Evolutionary conservation across 305 asterid species (phyloP).

Genomic region (Coffea humblotiana): DNA sequence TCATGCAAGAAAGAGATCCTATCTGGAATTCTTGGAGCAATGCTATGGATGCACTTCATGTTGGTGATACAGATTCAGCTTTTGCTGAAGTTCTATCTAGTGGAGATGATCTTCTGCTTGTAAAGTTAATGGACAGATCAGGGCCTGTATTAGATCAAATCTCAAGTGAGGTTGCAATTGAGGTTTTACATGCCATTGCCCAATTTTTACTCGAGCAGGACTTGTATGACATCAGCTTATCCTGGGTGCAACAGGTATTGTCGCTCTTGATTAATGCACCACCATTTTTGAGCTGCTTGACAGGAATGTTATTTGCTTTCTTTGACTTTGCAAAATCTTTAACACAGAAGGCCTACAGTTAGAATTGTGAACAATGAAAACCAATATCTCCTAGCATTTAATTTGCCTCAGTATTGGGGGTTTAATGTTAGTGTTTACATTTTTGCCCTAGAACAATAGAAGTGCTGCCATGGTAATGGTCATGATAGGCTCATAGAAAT

Average conservation of each 20-base stretch:
- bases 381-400: not conserved
- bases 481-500: not conserved
- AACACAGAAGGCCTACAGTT: not conserved
- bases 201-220: slow-evolving; percentile 76
- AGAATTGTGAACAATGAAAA: not conserved
- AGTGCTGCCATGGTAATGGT: not conserved
- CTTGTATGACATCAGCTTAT: slow-evolving; percentile 71
- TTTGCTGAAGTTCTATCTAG: slow-evolving; percentile 84
- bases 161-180: slow-evolving; percentile 73
- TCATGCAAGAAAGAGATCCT: slow-evolving; percentile 74
- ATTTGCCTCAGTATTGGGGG: not conserved
- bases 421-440: not conserved
- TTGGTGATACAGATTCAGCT: slow-evolving; percentile 82
- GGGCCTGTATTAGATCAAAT: slow-evolving; percentile 92
- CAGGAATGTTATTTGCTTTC: not conserved
- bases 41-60: slow-evolving; percentile 93
- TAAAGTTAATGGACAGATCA: slow-evolving; percentile 90
- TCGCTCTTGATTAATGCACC: not conserved
- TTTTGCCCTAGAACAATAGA: not conserved
- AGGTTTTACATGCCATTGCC: slow-evolving; percentile 72
- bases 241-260: slow-evolving; percentile 95
- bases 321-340: not conserved
- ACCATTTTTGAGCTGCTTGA: not conserved
- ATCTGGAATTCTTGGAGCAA: slow-evolving; percentile 88
- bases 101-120: slow-evolving; percentile 85